phyloP scores from a whole-genome alignment of 23 red algal genomes.

The Gracilariopsis chorda region DNA sequence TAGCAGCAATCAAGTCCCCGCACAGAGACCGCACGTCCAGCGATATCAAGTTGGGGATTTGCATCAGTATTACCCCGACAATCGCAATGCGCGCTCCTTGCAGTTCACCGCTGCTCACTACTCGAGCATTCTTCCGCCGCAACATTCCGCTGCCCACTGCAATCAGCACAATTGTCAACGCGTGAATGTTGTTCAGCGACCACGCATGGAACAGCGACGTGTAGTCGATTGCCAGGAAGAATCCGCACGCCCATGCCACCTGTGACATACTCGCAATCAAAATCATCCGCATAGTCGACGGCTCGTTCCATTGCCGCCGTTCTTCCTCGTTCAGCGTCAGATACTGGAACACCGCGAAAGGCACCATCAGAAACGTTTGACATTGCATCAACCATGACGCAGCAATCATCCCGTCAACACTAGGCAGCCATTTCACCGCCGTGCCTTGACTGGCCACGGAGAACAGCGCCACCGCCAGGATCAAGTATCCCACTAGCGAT shows the following conservation, averaged over 20 bases:
- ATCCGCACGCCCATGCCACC: slow-evolving; percentile 47
- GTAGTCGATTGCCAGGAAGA: slow-evolving; percentile 55
- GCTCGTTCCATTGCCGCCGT: not conserved
- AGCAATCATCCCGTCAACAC: slow-evolving; percentile 27
- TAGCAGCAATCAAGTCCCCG: slow-evolving; percentile 39
- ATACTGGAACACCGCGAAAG: slow-evolving; percentile 35
- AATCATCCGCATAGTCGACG: not conserved
- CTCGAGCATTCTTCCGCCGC: not conserved
- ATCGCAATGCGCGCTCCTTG: slow-evolving; percentile 16
- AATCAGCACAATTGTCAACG: slow-evolving; percentile 33
- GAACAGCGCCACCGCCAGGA: slow-evolving; percentile 48
- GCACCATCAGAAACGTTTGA: slow-evolving; percentile 29
- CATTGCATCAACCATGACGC: slow-evolving; percentile 46
- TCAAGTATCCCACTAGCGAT: slow-evolving; percentile 23
- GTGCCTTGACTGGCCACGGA: slow-evolving; percentile 40
- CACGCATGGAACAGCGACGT: slow-evolving; percentile 48
- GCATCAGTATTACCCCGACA: slow-evolving; percentile 18
- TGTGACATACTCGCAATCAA: slow-evolving; percentile 28
- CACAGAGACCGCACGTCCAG: not conserved
- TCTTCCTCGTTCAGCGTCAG: slow-evolving; percentile 6
- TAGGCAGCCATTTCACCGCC: slow-evolving; percentile 52
- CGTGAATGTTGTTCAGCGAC: slow-evolving; percentile 54
- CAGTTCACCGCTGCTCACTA: slow-evolving; percentile 26
- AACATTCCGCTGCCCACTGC: not conserved
- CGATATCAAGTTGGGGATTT: not conserved